Evolutionary conservation across 768 basidiomycete genomes (phyloP), one percentile per base, ranked within the genome.

Genomic region (Macrolepiota fuliginosa): DNA sequence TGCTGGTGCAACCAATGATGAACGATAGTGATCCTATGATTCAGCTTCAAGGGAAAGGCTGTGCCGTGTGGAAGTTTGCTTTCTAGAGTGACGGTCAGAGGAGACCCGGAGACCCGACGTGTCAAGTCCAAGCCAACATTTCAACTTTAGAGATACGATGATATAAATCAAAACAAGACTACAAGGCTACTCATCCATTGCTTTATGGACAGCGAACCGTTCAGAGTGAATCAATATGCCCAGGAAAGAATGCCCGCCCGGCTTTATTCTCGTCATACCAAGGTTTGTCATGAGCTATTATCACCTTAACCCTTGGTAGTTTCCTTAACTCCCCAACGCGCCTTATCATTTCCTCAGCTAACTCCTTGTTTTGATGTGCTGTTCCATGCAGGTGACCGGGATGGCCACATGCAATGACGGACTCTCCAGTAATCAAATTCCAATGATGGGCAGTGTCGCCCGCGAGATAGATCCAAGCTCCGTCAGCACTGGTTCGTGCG

Each of bases 391-490:
- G 4, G 56, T 72, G 69, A 6, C 69, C 73, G 19, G 69, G 70
- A 13, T 53, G 65, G 7, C 72, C 70, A 6, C 70, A 69, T 3
- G 77, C 76, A 49, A 86, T 75, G 4, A 72, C 65, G 19, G 72
- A 71, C 61, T 80, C 75, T 11, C 80, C 80, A 0, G 76, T 81
- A 57, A 86, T 68, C 53, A 86, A 72, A 13, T 78, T 74, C 74
- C 77, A 77, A 67, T 84, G 80, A 65, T 87, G 86, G 2, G 82
- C 85, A 61, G 81, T 80, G 66, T 87, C 85, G 0, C 81, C 83
- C 2, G 73, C 83, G 13, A 86, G 74, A 63, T 78, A 81, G 15
- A 87, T 73, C 85, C 86, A 87, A 1, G 71, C 78, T 11, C 83
- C 83, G 19, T 79, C 76, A 1, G 78, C 58, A 17, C 82, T 84